Conservation (phyloP, 805 yeast species). For the Sugiyamaella mastotermitis region DNA sequence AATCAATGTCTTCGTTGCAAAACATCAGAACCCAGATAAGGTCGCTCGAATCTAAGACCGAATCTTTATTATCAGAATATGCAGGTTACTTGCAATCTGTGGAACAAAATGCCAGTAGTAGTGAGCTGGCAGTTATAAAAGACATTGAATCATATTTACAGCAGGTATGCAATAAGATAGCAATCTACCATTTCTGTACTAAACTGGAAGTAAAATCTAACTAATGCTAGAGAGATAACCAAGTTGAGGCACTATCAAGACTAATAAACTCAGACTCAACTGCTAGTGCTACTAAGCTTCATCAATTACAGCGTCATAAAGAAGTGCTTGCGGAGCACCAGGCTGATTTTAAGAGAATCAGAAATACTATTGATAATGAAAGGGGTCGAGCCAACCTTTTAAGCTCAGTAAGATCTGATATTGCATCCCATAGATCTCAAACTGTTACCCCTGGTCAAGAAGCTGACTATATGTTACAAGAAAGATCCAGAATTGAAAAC, state of each 20-base stretch:
- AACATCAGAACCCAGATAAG: slow-evolving; percentile 66
- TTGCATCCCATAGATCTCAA: slow-evolving; percentile 50
- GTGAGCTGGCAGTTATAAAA: slow-evolving; percentile 41
- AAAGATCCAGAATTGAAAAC: slow-evolving; percentile 62
- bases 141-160: slow-evolving; percentile 48
- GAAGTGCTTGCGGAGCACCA: slow-evolving; percentile 70
- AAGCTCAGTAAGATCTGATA: slow-evolving; percentile 71
- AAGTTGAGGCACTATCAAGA: slow-evolving; percentile 45
- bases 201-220: slow-evolving; percentile 22
- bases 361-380: slow-evolving; percentile 58
- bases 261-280: slow-evolving; percentile 48
- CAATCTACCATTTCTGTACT: slow-evolving; percentile 17
- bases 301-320: slow-evolving; percentile 76
- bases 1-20: slow-evolving; percentile 44
- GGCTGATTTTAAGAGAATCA: slow-evolving; percentile 54
- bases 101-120: slow-evolving; percentile 41
- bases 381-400: slow-evolving; percentile 70
- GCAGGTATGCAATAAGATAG: slow-evolving; percentile 28
- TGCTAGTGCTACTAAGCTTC: slow-evolving; percentile 66
- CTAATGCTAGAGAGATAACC: slow-evolving; percentile 53
- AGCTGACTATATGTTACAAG: slow-evolving; percentile 73
- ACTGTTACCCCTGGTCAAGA: slow-evolving; percentile 35
- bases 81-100: slow-evolving; percentile 51
- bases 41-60: slow-evolving; percentile 64
- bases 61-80: slow-evolving; percentile 44